Conservation (phyloP, 2,329 filamentous ascomycete genomes). For the Amylocarpus encephaloides region DNA sequence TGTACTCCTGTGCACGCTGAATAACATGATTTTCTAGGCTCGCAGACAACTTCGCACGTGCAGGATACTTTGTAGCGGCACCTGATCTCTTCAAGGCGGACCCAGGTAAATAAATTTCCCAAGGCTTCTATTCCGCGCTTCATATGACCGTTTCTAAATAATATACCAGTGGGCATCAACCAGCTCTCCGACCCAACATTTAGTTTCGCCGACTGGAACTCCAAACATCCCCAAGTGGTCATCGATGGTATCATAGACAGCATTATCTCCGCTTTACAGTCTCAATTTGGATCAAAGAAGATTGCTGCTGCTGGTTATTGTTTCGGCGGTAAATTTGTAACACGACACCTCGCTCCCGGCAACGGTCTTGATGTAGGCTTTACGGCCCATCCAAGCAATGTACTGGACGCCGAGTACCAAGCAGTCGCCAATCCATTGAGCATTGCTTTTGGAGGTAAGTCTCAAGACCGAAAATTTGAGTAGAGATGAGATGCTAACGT, state of each 20-base stretch:
- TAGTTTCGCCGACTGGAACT: conserved; percentile 38
- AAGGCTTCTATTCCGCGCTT: too few species aligned
- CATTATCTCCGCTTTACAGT: conserved; percentile 40
- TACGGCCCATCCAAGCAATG: conserved; percentile 58
- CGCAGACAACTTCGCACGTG: conserved; percentile 60
- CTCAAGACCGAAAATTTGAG: not conserved
- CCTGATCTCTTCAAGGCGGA: conserved; percentile 61
- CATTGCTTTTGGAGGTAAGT: conserved; percentile 53
- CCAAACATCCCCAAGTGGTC: conserved; percentile 34
- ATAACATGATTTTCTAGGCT: conserved; percentile 25
- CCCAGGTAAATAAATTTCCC: not conserved
- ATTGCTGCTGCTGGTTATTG: conserved; percentile 58
- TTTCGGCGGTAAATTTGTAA: conserved; percentile 54
- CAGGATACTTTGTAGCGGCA: conserved; percentile 58
- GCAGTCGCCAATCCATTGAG: conserved; percentile 50
- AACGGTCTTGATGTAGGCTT: conserved; percentile 50
- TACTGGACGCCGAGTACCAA: conserved; percentile 52
- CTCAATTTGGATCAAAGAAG: conserved; percentile 42
- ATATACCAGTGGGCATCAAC: too few species aligned
- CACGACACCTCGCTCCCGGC: conserved; percentile 46
- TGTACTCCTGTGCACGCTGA: not conserved
- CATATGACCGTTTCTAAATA: too few species aligned
- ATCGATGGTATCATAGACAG: conserved; percentile 43
- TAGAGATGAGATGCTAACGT: not conserved
- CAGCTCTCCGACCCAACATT: conserved; percentile 28